Evolutionary conservation across 148 eudicot genomes (phyloP), one percentile per base, ranked within the genome.

Genomic region (Oxyria digyna): DNA sequence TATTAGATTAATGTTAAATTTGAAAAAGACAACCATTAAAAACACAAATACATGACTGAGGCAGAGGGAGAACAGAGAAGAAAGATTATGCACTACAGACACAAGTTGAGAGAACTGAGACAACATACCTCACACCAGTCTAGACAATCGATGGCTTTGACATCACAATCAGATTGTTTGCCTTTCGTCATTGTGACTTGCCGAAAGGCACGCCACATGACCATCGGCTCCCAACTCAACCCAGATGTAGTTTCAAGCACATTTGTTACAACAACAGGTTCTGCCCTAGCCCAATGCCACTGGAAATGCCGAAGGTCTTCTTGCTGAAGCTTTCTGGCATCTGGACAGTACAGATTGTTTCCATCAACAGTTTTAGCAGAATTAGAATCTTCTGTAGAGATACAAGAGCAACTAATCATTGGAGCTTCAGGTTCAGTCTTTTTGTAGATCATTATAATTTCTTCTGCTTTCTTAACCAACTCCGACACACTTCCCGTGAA

Each of bases 171-270:
- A 14, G 79, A 59, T 48, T 82, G 73, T 0, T 74, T 76, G 8
- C 32, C 42, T 37, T 80, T 74, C 6, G 7, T 67, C 24, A 78
- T 70, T 3, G 21, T 63, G 67, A 63, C 67, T 71, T 84, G 85
- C 57, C 91, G 91, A 49, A 76, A 78, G 26, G 91, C 87, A 78
- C 86, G 91, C 91, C 87, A 84, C 86, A 86, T 84, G 26, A 86
- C 87, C 91, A 84, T 71, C 8, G 91, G 87, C 38, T 84, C 87
- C 91, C 91, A 86, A 72, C 87, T 84, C 74, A 86, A 78, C 42
- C 87, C 91, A 75, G 70, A 45, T 31, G 86, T 74, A 31, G 86
- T 80, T 45, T 80, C 79, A 67, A 86, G 86, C 54, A 75, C 80
- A 74, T 74, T 74, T 18, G 80, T 68, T 4, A 86, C 86, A 46